Conservation (phyloP, 1,284 basidiomycete genomes). For the Microbotryum silenes-acaulis region DNA sequence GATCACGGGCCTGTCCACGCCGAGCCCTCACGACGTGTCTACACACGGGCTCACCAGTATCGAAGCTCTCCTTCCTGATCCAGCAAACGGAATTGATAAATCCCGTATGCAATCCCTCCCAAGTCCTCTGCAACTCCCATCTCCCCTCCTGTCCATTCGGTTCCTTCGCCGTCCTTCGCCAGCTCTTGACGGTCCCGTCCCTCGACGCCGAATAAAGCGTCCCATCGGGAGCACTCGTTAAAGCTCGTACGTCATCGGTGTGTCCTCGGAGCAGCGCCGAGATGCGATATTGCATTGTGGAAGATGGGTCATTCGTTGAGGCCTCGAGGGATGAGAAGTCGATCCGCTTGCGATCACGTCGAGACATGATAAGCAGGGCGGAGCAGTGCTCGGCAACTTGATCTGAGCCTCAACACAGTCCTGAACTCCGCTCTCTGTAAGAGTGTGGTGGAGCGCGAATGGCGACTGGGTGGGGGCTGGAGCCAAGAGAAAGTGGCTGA, state of each 20-base stretch:
- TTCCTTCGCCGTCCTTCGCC: constrained; percentile 44
- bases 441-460: too few relatives aligned
- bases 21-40: not conserved
- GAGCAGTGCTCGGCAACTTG: too few relatives aligned
- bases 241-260: constrained; percentile 20
- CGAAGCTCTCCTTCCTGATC: constrained; percentile 7
- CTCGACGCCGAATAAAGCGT: constrained; percentile 74
- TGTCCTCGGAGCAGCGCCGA: constrained; percentile 18
- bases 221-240: not conserved
- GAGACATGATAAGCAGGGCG: too few relatives aligned
- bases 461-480: too few relatives aligned
- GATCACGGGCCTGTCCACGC: constrained; percentile 6
- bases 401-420: too few relatives aligned
- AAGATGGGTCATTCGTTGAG: too few relatives aligned
- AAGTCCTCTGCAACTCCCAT: not conserved
- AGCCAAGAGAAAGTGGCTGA: too few relatives aligned
- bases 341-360: too few relatives aligned
- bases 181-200: constrained; percentile 78
- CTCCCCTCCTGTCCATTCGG: not conserved
- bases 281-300: constrained; percentile 2
- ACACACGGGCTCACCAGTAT: not conserved
- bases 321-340: too few relatives aligned
- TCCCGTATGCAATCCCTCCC: constrained; percentile 48
- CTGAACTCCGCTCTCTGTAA: too few relatives aligned
- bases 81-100: constrained; percentile 64